Percentiles rank a stretch among this genome's conserved stretches.
Evolutionary conservation across 1,284 basidiomycete species (phyloP).

Genomic region (Athelia sp.): DNA sequence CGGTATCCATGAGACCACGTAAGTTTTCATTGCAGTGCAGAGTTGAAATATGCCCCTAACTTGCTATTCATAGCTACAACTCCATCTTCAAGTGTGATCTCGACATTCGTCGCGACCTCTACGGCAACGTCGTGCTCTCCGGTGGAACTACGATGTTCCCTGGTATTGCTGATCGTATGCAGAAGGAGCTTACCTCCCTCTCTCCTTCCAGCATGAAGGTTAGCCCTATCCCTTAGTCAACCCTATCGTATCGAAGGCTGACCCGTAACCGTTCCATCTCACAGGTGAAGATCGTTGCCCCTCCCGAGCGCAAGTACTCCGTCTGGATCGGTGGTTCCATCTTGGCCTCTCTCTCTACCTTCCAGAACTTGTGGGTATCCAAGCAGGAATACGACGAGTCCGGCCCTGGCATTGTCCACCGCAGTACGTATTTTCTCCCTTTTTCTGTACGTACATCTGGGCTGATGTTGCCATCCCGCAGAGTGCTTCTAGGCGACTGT

Average conservation of each 20-base stretch:
- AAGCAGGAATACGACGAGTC: conserved; percentile 69
- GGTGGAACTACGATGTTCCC: conserved; percentile 88
- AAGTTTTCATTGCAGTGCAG: conserved; percentile 13
- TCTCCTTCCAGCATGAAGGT: conserved; percentile 69
- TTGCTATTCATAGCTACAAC: conserved; percentile 48
- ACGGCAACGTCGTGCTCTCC: conserved; percentile 81
- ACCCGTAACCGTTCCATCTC: neutral
- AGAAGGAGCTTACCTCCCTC: conserved; percentile 78
- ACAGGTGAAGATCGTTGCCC: conserved; percentile 74
- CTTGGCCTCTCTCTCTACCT: conserved; percentile 73
- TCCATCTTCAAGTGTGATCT: conserved; percentile 54
- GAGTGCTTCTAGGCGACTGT: too few relatives aligned
- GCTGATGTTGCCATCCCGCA: neutral
- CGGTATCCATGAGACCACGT: conserved; percentile 82
- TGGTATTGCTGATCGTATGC: conserved; percentile 83
- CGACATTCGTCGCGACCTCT: conserved; percentile 69
- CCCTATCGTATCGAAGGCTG: conserved; percentile 12
- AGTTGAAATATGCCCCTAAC: neutral
- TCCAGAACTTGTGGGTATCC: conserved; percentile 70
- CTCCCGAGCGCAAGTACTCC: conserved; percentile 68
- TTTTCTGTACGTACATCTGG: neutral
- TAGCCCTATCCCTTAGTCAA: conserved; percentile 28
- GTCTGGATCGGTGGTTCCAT: conserved; percentile 87
- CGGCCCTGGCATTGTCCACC: conserved; percentile 55
- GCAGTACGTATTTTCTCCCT: conserved; percentile 19